Conservation (phyloP, 139 green algal genomes). For the Edaphochlamys debaryana region DNA sequence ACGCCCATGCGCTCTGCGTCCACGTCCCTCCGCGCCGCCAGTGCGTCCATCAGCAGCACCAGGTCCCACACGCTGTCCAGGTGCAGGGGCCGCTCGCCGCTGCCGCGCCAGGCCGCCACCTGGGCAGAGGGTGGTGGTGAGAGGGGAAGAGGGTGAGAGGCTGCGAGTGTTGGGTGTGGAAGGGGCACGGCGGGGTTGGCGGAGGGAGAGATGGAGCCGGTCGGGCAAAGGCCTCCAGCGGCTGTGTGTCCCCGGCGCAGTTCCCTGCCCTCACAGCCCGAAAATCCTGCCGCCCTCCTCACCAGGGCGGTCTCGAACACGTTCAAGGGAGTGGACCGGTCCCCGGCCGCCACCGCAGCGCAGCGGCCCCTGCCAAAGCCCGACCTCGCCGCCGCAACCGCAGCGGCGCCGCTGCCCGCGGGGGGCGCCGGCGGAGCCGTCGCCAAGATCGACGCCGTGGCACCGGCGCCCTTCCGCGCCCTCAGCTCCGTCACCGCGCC, state of each 20-base stretch:
- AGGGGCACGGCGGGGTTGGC: no score
- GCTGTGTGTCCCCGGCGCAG: no score
- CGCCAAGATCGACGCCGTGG: not conserved
- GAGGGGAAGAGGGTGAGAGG: no score
- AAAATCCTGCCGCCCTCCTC: no score
- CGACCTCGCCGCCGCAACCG: not conserved
- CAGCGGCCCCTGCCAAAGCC: not conserved
- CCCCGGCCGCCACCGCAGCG: not conserved
- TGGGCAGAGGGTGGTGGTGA: no score
- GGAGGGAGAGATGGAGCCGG: no score
- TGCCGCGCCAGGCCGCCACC: constrained; percentile 59
- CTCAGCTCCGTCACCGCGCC: constrained; percentile 4
- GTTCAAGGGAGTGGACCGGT: not conserved
- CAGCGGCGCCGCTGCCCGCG: not conserved
- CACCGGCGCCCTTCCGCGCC: not conserved
- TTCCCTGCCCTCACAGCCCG: no score
- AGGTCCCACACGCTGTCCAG: constrained; percentile 86
- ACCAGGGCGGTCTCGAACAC: constrained; percentile 68
- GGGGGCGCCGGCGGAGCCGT: constrained; percentile 4
- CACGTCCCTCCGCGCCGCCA: constrained; percentile 67
- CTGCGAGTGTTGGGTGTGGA: no score
- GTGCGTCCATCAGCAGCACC: constrained; percentile 69
- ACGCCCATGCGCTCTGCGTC: constrained; percentile 68
- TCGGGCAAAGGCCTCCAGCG: no score
- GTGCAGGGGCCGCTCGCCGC: constrained; percentile 70